A percentile compares a stretch with the other conserved stretches of the same genome.
Conservation (phyloP, 192 early-diverging fungal genomes). For the Umbelopsis isabellina region DNA sequence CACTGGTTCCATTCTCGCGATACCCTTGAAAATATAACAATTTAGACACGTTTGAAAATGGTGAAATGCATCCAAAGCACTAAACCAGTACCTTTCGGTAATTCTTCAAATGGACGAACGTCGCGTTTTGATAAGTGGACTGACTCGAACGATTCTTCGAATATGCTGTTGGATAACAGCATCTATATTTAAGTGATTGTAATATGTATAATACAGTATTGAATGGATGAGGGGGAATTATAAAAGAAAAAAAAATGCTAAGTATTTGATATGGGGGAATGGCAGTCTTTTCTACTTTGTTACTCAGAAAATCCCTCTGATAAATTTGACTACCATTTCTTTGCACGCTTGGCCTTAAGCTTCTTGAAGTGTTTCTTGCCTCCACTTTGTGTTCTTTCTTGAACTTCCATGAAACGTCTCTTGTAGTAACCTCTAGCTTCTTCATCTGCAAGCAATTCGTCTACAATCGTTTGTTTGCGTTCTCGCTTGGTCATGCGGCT, state of each 20-base stretch:
- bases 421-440: constrained; percentile 83
- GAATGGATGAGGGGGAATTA: constrained; percentile 13
- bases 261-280: background rate
- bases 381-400: constrained; percentile 54
- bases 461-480: constrained; percentile 80
- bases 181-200: background rate
- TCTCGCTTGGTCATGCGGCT: constrained; percentile 86
- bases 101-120: background rate
- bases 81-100: constrained; percentile 1
- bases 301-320: background rate
- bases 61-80: background rate
- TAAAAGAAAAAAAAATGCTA: constrained; percentile 6
- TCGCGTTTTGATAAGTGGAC: constrained; percentile 8
- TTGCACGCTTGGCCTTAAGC: constrained; percentile 46
- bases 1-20: background rate
- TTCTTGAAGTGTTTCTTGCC: constrained; percentile 61
- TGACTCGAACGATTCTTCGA: constrained; percentile 13
- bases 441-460: constrained; percentile 84
- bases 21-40: background rate
- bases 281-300: too few species aligned
- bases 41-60: background rate
- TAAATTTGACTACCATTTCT: constrained; percentile 41
- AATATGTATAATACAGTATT: background rate
- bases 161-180: constrained; percentile 16
- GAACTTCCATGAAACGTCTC: constrained; percentile 83